These are phyloP conservation scores for Fusarium beomiforme DNA, from an alignment of 2,329 filamentous ascomycete species.

Conservation along the genomic window DNA sequence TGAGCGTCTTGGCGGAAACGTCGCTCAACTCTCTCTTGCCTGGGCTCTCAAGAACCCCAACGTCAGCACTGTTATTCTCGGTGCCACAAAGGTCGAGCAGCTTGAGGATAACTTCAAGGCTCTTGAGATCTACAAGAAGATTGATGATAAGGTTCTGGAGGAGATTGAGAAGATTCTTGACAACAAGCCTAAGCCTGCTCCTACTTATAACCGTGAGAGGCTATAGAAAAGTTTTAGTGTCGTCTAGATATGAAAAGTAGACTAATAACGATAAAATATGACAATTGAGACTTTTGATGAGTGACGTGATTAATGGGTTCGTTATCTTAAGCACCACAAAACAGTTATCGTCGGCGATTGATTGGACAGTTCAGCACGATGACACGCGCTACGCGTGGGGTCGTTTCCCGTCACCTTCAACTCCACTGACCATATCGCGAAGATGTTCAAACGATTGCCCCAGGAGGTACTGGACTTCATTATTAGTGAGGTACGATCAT, in stretches of 20 bases:
- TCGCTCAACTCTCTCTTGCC: constrained; percentile 39
- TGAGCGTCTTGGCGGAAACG: constrained; percentile 39
- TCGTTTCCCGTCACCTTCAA: background rate
- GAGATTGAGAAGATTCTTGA: constrained; percentile 41
- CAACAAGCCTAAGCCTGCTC: constrained; percentile 28
- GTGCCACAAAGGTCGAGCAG: constrained; percentile 42
- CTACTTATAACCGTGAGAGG: constrained; percentile 34
- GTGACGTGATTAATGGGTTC: background rate
- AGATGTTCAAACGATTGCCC: background rate
- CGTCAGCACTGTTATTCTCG: constrained; percentile 44
- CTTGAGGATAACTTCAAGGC: constrained; percentile 42
- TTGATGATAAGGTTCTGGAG: constrained; percentile 31
- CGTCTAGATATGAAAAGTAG: constrained; percentile 1
- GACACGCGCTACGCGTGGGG: too few species aligned
- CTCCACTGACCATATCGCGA: background rate
- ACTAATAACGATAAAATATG: background rate
- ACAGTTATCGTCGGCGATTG: background rate
- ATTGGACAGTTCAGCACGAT: background rate
- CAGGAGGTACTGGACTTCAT: background rate
- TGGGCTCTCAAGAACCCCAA: constrained; percentile 43
- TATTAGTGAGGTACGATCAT: background rate
- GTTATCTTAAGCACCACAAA: background rate
- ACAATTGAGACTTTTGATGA: background rate
- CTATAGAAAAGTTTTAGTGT: background rate
- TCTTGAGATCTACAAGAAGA: constrained; percentile 32